Evolutionary conservation across 768 basidiomycete genomes (phyloP), one percentile per base, ranked within the genome.

Genomic region (Terana coerulea): DNA sequence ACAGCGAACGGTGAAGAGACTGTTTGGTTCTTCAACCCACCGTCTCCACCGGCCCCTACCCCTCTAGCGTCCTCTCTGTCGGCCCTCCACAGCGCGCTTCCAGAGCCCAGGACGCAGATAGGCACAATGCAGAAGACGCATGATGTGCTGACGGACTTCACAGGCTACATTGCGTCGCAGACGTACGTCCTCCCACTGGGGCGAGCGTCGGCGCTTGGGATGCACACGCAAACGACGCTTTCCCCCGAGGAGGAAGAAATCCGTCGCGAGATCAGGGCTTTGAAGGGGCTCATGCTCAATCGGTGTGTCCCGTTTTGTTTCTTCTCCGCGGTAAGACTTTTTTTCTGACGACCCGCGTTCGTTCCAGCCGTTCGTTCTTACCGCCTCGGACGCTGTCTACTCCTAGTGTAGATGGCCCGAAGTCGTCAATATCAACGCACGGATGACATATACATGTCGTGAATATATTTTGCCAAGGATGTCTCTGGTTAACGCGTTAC

Each of bases 271-370:
- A 85, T 91, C 39, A 74, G 86, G 50, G 83, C 86, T 11, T 67
- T 91, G 60, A 91, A 91, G 60, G 88, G 88, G 8, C 75, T 91
- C 19, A 86, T 87, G 41, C 70, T 91, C 37, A 91, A 88, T 63
- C 72, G 89, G 82, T 81, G 60, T 57, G 75, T 72, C 12, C 63
- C 26, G 17, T 7, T 4, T 26, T 35, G 12, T 19, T n/a, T n/a
- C n/a, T n/a, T n/a, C 17, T 36, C 41, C 25, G 41, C 19, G 19
- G 15, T 14, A 24, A 12, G 6, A 34, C 4, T 15, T 25, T 26
- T 1, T 40, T 26, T 17, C 54, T 55, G 26, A 47, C 26, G 8
- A 17, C 9, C 10, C n/a, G 15, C 25, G 8, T 31, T 5, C 15
- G 17, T 21, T 36, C 15, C 29, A 57, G 56, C 17, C 52, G 56